These are phyloP conservation scores for Calonectria pseudoreteaudii DNA, from an alignment of 2,329 filamentous ascomycete genomes.

Conservation along the genomic window DNA sequence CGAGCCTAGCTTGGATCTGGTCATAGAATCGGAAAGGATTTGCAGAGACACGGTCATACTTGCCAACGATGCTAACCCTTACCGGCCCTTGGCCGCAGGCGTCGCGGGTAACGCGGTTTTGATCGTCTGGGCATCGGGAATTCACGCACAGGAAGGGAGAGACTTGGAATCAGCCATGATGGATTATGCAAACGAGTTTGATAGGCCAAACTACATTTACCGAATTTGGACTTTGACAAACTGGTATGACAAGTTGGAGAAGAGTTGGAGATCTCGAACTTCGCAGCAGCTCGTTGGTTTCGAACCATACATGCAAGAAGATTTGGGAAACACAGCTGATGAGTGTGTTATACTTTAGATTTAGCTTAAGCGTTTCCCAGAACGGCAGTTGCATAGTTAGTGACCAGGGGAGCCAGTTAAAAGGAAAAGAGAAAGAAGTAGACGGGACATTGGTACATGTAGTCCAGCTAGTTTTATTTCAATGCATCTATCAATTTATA, in stretches of 20 bases:
- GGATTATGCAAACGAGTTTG: background rate
- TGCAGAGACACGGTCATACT: background rate
- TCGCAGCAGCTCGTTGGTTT: background rate
- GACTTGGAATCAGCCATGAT: background rate
- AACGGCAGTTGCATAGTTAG: background rate
- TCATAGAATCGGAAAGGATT: background rate
- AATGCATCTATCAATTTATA: constrained; percentile 5
- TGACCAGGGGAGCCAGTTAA: background rate
- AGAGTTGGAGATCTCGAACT: too few relatives aligned
- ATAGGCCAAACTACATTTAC: background rate
- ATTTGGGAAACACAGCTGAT: background rate
- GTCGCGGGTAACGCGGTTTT: background rate
- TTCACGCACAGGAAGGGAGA: background rate
- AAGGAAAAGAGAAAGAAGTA: background rate
- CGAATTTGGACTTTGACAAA: background rate
- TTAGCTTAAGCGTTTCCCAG: background rate
- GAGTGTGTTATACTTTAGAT: background rate
- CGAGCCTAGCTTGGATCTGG: background rate
- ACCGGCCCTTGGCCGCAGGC: background rate
- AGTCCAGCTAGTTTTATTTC: constrained; percentile 3
- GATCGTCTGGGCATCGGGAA: background rate
- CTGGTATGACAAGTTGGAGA: background rate
- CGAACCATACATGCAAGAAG: background rate
- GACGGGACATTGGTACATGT: background rate
- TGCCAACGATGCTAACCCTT: background rate